phyloP scores from a whole-genome alignment of 1,284 basidiomycete species.

The Malassezia sp. region DNA sequence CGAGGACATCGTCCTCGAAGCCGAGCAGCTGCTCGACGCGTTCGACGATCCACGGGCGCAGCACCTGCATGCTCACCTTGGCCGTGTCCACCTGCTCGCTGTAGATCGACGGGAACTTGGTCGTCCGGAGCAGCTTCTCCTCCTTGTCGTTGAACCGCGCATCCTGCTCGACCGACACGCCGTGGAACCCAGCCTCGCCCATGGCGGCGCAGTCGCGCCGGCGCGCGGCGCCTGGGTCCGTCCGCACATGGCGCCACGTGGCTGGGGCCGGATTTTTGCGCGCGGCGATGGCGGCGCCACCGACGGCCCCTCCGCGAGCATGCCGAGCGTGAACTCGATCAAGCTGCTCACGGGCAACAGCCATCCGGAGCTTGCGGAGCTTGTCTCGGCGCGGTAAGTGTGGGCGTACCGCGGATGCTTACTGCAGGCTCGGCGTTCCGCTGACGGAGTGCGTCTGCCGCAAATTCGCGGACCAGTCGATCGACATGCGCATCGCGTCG shows the following conservation, averaged over 20 bases:
- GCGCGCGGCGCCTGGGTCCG: background rate
- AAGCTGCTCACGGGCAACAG: constrained; percentile 89
- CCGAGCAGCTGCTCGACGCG: constrained; percentile 78
- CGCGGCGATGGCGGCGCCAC: background rate
- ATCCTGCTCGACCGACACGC: constrained; percentile 41
- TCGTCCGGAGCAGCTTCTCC: constrained; percentile 67
- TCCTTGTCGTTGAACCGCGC: constrained; percentile 88
- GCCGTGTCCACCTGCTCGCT: constrained; percentile 70
- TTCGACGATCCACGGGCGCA: constrained; percentile 74
- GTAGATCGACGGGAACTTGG: constrained; percentile 71
- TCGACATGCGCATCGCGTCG: constrained; percentile 60
- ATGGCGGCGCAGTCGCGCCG: constrained; percentile 1
- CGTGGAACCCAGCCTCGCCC: constrained; percentile 11
- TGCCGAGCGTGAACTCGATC: constrained; percentile 55
- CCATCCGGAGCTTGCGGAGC: constrained; percentile 88
- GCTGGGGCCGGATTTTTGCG: background rate
- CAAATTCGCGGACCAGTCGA: constrained; percentile 78
- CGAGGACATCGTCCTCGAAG: constrained; percentile 90
- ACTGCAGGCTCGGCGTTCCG: constrained; percentile 67
- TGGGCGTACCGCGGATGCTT: background rate
- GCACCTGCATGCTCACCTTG: constrained; percentile 75
- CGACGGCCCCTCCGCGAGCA: constrained; percentile 11
- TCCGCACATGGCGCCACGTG: constrained; percentile 5
- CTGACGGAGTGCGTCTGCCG: constrained; percentile 82
- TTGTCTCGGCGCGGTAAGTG: constrained; percentile 83